Percentiles rank a stretch among this genome's conserved stretches.
These are phyloP conservation scores for Fusarium sp. DNA, from an alignment of 2,329 filamentous ascomycete species.

Conservation along the genomic window DNA sequence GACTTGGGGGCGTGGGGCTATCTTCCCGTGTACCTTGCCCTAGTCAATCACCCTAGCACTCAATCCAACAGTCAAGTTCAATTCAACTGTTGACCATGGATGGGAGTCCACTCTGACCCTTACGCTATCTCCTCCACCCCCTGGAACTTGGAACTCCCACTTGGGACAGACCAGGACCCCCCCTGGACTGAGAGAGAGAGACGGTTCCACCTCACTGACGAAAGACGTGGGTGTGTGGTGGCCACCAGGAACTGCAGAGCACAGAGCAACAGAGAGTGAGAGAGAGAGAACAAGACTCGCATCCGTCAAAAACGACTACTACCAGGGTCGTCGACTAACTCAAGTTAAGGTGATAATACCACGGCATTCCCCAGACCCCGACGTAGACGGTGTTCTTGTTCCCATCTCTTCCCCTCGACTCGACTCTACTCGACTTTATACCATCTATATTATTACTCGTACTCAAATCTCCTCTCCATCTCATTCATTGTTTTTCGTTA, in stretches of 20 bases:
- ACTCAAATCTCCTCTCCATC: background rate
- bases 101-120: slow-evolving; percentile 16
- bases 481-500: slow-evolving; percentile 10
- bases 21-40: slow-evolving; percentile 32
- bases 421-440: slow-evolving; percentile 14
- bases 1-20: slow-evolving; percentile 28
- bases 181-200: slow-evolving; percentile 18
- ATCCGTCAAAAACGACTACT: slow-evolving; percentile 16
- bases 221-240: slow-evolving; percentile 38
- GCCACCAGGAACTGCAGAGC: slow-evolving; percentile 28
- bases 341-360: slow-evolving; percentile 41
- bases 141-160: slow-evolving; percentile 29
- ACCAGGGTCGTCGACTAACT: slow-evolving; percentile 16
- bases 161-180: slow-evolving; percentile 32
- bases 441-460: background rate
- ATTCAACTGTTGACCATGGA: slow-evolving; percentile 3
- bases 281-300: slow-evolving; percentile 24
- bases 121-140: slow-evolving; percentile 32
- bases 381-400: slow-evolving; percentile 25
- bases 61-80: background rate
- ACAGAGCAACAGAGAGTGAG: background rate
- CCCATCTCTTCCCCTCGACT: slow-evolving; percentile 31
- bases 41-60: background rate
- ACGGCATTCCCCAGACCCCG: slow-evolving; percentile 40
- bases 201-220: slow-evolving; percentile 31